phyloP scores from a whole-genome alignment of 192 early-diverging fungal genomes.

The Podila clonocystis region DNA sequence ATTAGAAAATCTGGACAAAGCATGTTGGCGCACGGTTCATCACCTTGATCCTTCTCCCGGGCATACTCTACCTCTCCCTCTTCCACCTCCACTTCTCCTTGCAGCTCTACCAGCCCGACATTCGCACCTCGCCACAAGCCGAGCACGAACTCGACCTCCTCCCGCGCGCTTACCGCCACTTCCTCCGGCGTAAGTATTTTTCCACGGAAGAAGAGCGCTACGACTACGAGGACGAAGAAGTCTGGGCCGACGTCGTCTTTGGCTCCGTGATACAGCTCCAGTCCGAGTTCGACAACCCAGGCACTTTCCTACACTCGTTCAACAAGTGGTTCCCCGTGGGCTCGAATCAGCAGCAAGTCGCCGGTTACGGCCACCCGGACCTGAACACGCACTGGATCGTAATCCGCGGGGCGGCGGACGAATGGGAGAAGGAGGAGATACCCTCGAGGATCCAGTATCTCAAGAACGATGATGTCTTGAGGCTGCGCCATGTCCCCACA shows the following conservation, averaged over 20 bases:
- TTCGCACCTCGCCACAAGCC: constrained; percentile 50
- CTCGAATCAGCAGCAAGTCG: constrained; percentile 75
- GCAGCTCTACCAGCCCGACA: constrained; percentile 64
- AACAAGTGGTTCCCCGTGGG: constrained; percentile 60
- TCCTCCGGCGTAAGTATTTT: not conserved
- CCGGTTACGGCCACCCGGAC: constrained; percentile 71
- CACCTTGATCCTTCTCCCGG: constrained; percentile 79
- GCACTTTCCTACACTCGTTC: constrained; percentile 67
- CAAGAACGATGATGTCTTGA: constrained; percentile 76
- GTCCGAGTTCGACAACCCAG: constrained; percentile 48
- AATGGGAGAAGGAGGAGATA: constrained; percentile 20
- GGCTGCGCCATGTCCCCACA: constrained; percentile 74
- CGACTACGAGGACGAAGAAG: constrained; percentile 1
- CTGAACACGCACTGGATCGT: constrained; percentile 71
- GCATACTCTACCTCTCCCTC: constrained; percentile 74
- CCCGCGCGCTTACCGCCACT: constrained; percentile 1
- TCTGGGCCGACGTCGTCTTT: constrained; percentile 60
- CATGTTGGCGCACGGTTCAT: constrained; percentile 82
- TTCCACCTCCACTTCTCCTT: constrained; percentile 88
- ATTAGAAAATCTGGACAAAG: constrained; percentile 56
- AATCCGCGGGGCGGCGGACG: constrained; percentile 34
- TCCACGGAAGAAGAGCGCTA: not conserved
- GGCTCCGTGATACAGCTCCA: constrained; percentile 64
- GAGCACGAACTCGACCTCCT: constrained; percentile 40
- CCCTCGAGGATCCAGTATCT: constrained; percentile 55